Conservation (phyloP, 176 grass and related monocot genomes). For the Carex littledalei region DNA sequence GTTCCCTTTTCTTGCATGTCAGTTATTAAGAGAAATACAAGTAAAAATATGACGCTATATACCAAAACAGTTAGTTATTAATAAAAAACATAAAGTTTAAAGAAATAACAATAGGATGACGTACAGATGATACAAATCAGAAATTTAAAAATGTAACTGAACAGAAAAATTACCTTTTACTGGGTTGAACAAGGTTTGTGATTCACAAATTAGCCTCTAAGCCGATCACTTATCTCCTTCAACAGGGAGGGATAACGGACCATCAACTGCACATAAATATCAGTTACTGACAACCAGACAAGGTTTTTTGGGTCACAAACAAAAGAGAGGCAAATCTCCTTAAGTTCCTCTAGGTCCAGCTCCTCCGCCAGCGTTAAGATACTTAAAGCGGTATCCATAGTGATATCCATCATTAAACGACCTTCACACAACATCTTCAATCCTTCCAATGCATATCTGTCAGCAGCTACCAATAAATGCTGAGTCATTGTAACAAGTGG, state of each 20-base stretch:
- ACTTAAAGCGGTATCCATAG: neutral
- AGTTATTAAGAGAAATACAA: neutral
- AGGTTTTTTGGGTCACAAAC: neutral
- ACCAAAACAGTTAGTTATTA: no score
- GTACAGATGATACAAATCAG: no score
- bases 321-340: neutral
- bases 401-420: neutral
- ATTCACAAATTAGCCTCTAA: no score
- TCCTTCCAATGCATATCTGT: slow-evolving; percentile 31
- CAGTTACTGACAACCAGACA: neutral
- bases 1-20: no score
- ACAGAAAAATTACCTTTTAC: no score
- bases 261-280: neutral
- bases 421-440: slow-evolving; percentile 31
- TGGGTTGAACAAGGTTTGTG: no score
- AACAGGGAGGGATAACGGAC: neutral
- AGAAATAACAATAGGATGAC: no score
- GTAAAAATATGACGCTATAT: neutral
- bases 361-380: neutral
- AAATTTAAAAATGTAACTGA: no score
- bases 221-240: no score
- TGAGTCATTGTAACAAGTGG: slow-evolving; percentile 11
- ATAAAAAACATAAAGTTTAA: no score
- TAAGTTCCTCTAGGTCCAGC: neutral
- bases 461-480: slow-evolving; percentile 27